Evolutionary conservation across 1,284 basidiomycete genomes (phyloP), one percentile per base, ranked within the genome.

Genomic region (Ceratobasidium theobromae): DNA sequence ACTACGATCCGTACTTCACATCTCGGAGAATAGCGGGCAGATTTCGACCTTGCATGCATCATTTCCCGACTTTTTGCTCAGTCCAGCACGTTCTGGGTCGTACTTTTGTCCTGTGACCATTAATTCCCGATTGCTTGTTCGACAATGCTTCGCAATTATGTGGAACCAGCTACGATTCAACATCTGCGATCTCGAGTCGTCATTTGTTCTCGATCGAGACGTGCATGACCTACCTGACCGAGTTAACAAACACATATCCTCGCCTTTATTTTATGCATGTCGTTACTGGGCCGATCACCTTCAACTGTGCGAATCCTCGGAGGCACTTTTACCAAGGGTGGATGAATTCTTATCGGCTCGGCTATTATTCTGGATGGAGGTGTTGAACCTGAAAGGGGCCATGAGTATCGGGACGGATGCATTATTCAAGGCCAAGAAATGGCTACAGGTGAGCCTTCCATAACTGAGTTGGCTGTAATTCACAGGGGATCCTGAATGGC

Each of bases 341-440:
- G 32, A 55, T 0, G 18, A 2, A 5, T 66, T 68, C 21, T 18
- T 64, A 18, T 21, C 27, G n/a, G 32, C 0, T 9, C 35, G 51
- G 0, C 28, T 69, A 9, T 23, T 68, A n/a, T 53, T 43, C 14
- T 66, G 67, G 69, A 27, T 70, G 21, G 69, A 70, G 38, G 53
- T 69, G 8, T 16, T 70, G 35, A 67, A 65, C 52, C 65, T 69
- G 11, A 38, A 41, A 9, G 33, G 35, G 18, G 8, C 9, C 5
- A 6, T 9, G 18, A 11, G 9, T 6, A 5, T 45, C 18, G 43
- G 43, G 43, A 45, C 18, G 5, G 12, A 9, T n/a, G 18, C 6
- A n/a, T 21, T 11, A 21, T 45, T 11, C 12, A 21, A 11, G 5
- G 18, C 18, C 9, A 9, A 45, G 18, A 8, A 45, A 45, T 45